These are phyloP conservation scores for Aspergillus sparsus DNA, from an alignment of 495 filamentous ascomycete genomes.

Conservation along the genomic window DNA sequence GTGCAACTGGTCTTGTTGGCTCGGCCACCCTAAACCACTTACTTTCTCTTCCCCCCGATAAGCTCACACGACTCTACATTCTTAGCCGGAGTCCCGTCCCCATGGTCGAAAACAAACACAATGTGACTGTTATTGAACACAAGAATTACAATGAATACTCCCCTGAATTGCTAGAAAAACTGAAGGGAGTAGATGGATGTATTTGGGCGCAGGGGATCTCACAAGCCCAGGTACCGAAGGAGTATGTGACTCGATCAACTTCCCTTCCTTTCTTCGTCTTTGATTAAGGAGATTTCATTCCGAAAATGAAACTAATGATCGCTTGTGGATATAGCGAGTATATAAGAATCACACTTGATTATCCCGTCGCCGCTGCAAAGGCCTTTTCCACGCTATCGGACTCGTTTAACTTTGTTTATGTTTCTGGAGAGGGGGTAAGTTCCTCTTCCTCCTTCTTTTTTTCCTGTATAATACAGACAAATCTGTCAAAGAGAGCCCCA, in stretches of 20 bases:
- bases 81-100: conserved; percentile 64
- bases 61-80: conserved; percentile 63
- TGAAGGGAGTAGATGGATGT: conserved; percentile 63
- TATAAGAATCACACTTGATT: conserved; percentile 64
- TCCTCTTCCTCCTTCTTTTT: neutral
- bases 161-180: conserved; percentile 53
- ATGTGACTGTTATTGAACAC: conserved; percentile 66
- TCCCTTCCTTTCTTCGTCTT: neutral
- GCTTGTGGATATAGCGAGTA: conserved; percentile 54
- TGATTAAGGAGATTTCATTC: neutral
- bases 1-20: conserved; percentile 73
- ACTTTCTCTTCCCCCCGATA: conserved; percentile 49
- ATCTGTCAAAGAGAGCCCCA: no score
- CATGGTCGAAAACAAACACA: conserved; percentile 60
- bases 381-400: conserved; percentile 57
- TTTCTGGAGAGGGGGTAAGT: conserved; percentile 58
- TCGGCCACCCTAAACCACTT: conserved; percentile 63
- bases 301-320: neutral
- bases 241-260: conserved; percentile 42
- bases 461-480: neutral
- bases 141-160: conserved; percentile 63
- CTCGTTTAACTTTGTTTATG: conserved; percentile 68
- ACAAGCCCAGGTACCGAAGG: conserved; percentile 56
- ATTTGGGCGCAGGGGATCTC: conserved; percentile 73
- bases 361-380: conserved; percentile 59